Evolutionary conservation across 1,284 basidiomycete species (phyloP).

Genomic region (Schizopora paradoxa): DNA sequence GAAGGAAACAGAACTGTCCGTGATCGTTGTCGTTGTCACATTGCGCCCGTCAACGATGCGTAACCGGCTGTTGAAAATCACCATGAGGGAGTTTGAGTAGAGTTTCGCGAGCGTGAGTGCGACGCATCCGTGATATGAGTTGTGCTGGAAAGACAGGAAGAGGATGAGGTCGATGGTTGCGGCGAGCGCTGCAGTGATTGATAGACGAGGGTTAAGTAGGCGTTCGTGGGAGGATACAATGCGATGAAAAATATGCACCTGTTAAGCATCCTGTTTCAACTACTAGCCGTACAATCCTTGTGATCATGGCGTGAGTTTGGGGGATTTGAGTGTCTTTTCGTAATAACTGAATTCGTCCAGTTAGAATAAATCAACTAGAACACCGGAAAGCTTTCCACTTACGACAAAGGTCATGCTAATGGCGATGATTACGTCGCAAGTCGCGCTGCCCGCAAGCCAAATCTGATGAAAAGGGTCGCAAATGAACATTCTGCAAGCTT

Average conservation of each 20-base stretch:
- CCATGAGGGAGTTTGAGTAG: constrained; percentile 4
- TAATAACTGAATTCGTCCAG: background rate
- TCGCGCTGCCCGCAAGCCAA: constrained; percentile 2
- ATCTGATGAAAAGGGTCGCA: background rate
- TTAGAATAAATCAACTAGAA: background rate
- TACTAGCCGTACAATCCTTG: background rate
- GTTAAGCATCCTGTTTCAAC: constrained; percentile 2
- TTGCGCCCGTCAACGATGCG: too few relatives aligned
- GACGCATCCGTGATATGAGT: background rate
- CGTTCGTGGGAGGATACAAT: background rate
- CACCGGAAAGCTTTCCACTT: background rate
- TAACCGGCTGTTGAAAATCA: constrained; percentile 3
- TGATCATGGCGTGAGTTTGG: background rate
- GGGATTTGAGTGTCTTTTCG: constrained; percentile 1
- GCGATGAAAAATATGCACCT: background rate
- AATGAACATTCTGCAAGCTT: background rate
- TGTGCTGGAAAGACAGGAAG: background rate
- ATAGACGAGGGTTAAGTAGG: background rate
- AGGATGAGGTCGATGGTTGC: background rate
- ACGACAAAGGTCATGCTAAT: constrained; percentile 1
- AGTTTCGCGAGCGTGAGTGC: constrained; percentile 1
- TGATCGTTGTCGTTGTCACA: too few relatives aligned
- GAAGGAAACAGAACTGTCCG: too few relatives aligned
- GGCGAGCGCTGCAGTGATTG: background rate
- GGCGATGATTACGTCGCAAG: constrained; percentile 2